These are phyloP conservation scores for Suillus variegatus DNA, from an alignment of 768 basidiomycete species.

Conservation along the genomic window DNA sequence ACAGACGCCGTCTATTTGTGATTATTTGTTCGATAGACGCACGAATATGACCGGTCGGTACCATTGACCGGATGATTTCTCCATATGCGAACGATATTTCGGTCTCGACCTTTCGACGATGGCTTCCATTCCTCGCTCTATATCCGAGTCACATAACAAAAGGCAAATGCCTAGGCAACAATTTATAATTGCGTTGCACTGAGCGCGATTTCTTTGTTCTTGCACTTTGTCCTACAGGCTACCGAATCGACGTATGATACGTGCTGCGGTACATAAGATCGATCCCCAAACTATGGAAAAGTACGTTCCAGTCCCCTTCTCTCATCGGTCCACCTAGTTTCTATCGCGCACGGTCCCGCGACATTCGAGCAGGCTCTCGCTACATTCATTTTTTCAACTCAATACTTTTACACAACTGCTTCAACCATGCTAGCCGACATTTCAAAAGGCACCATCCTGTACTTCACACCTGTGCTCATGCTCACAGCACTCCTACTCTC, in stretches of 20 bases:
- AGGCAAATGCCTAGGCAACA: not conserved
- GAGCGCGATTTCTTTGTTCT: slow-evolving; percentile 4
- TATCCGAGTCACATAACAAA: not conserved
- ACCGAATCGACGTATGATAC: not conserved
- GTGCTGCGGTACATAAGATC: slow-evolving; percentile 1
- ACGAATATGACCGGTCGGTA: too few relatives aligned
- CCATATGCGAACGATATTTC: too few relatives aligned
- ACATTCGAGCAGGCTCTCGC: slow-evolving; percentile 6
- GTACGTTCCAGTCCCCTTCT: not conserved
- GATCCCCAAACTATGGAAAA: not conserved
- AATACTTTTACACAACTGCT: not conserved
- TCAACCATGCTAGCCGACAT: slow-evolving; percentile 66
- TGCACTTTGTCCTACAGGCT: not conserved
- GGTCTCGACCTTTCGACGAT: not conserved
- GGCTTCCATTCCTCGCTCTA: not conserved
- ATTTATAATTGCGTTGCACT: slow-evolving; percentile 1
- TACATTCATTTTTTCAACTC: slow-evolving; percentile 1
- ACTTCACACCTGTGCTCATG: slow-evolving; percentile 65
- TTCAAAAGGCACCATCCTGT: slow-evolving; percentile 67
- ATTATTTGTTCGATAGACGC: not conserved
- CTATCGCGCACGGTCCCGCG: not conserved
- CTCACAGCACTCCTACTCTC: slow-evolving; percentile 67
- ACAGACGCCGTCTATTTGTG: not conserved
- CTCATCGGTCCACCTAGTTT: not conserved
- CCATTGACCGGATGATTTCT: too few relatives aligned